These are phyloP conservation scores for Plectosphaerella sp. DNA, from an alignment of 2,329 filamentous ascomycete species.

Conservation along the genomic window DNA sequence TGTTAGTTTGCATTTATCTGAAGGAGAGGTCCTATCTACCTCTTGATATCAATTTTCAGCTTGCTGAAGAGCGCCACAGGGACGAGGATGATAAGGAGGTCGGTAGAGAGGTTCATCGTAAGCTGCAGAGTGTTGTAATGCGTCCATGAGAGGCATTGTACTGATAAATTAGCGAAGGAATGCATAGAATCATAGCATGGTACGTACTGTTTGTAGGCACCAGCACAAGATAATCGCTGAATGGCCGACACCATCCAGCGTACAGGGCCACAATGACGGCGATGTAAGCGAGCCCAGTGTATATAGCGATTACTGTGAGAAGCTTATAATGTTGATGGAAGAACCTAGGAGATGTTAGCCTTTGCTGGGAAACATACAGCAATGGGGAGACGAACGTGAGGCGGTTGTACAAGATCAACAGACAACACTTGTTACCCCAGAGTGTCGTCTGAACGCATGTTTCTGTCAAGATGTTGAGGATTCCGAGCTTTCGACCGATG, in stretches of 20 bases:
- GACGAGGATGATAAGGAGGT: conserved; percentile 5
- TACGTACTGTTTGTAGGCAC: not conserved
- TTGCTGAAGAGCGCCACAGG: conserved; percentile 6
- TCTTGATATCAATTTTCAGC: conserved; percentile 1
- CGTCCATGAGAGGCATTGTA: conserved; percentile 7
- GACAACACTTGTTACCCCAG: conserved; percentile 10
- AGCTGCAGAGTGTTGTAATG: conserved; percentile 8
- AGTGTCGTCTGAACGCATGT: conserved; percentile 9
- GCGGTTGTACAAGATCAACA: conserved; percentile 6
- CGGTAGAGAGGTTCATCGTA: conserved; percentile 9
- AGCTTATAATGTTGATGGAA: too few relatives aligned
- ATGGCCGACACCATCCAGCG: conserved; percentile 8
- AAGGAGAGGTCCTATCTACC: too few relatives aligned
- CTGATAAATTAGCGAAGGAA: not conserved
- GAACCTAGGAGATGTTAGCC: too few relatives aligned
- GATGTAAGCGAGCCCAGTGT: conserved; percentile 4
- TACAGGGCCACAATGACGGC: conserved; percentile 7
- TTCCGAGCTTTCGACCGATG: conserved; percentile 2
- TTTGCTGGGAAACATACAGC: not conserved
- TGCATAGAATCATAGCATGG: too few relatives aligned
- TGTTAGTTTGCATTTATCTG: too few relatives aligned
- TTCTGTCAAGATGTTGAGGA: conserved; percentile 6
- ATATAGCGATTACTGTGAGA: not conserved
- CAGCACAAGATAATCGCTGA: conserved; percentile 7
- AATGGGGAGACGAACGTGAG: conserved; percentile 1